phyloP scores from a whole-genome alignment of 106 monocot genomes.

The Dioscorea dumetorum region DNA sequence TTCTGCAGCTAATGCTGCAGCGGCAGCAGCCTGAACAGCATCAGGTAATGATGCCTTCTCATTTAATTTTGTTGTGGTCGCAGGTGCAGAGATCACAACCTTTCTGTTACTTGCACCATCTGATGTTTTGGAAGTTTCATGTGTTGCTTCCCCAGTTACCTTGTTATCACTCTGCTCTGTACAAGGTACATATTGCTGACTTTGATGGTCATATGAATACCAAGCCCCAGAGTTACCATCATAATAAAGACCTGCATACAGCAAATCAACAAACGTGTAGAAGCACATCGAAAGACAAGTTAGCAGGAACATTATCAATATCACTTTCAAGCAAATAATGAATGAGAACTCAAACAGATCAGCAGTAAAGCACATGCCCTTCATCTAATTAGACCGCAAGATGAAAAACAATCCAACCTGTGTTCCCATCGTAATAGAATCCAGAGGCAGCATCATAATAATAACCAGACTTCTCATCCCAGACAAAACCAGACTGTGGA shows the following conservation, averaged over 20 bases:
- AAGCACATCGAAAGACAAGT: no score
- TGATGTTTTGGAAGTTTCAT: constrained; percentile 47
- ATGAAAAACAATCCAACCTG: constrained; percentile 38
- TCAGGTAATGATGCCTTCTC: constrained; percentile 76
- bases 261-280: not conserved
- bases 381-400: not conserved
- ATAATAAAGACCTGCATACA: constrained; percentile 85
- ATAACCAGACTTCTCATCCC: constrained; percentile 99
- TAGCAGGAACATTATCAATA: no score
- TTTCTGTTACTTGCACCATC: constrained; percentile 53
- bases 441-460: constrained; percentile 99
- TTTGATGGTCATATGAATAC: constrained; percentile 90
- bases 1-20: constrained; percentile 88
- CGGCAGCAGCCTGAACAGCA: constrained; percentile 92
- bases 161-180: constrained; percentile 59
- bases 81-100: constrained; percentile 91
- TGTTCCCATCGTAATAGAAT: constrained; percentile 99
- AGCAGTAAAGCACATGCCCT: no score
- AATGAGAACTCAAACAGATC: no score
- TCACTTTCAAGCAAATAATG: no score
- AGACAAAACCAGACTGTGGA: constrained; percentile 95
- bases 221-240: constrained; percentile 87
- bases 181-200: constrained; percentile 90
- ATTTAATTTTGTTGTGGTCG: constrained; percentile 53
- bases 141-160: constrained; percentile 30